These are phyloP conservation scores for Talinum fruticosum DNA, from an alignment of 148 eudicot genomes.

Conservation along the genomic window DNA sequence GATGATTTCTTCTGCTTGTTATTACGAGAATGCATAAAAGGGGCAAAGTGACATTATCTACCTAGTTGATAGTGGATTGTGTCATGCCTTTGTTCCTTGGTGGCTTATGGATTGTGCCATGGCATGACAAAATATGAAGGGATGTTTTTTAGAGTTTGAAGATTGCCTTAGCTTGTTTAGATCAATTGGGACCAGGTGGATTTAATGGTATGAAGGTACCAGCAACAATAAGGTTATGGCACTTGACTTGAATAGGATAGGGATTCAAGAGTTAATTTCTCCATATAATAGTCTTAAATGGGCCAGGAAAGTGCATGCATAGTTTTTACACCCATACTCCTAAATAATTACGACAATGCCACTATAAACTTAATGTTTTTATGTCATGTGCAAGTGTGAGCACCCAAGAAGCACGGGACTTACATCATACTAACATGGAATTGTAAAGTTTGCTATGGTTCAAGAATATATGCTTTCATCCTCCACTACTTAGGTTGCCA, in stretches of 20 bases:
- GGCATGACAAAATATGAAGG: neutral
- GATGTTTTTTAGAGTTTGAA: neutral
- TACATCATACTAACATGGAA: no score
- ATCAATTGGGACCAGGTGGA: neutral
- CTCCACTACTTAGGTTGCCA: no score
- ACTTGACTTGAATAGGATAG: neutral
- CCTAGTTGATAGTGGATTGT: neutral
- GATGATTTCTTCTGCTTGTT: no score
- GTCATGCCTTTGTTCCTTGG: neutral
- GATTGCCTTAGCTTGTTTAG: neutral
- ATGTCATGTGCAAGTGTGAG: no score
- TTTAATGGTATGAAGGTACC: neutral
- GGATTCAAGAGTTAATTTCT: neutral
- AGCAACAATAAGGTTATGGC: neutral
- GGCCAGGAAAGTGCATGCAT: neutral
- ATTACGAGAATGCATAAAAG: no score
- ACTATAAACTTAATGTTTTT: no score
- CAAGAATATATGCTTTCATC: no score
- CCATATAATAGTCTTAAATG: neutral
- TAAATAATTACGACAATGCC: no score
- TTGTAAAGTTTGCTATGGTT: no score
- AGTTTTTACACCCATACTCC: neutral
- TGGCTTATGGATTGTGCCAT: neutral
- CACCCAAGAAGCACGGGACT: no score
- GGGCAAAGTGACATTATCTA: neutral